Evolutionary conservation across 2,329 filamentous ascomycete genomes (phyloP).

Genomic region (Magnaporthales sp.): DNA sequence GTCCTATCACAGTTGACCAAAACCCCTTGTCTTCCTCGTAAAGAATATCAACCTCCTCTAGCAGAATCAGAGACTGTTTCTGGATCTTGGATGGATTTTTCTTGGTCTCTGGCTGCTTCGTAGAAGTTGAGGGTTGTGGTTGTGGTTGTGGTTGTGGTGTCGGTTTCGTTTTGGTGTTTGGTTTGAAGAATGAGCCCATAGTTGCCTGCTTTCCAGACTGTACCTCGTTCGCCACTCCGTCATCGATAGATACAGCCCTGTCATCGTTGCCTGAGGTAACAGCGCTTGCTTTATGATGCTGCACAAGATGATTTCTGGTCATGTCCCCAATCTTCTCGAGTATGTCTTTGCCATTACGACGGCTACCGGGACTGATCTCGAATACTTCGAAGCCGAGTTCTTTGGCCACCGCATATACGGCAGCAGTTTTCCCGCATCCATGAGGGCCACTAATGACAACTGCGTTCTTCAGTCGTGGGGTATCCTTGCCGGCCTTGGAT

Average conservation of each 20-base stretch:
- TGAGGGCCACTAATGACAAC: constrained; percentile 84
- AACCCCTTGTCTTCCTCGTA: constrained; percentile 96
- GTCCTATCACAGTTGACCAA: constrained; percentile 70
- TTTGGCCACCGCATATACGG: constrained; percentile 83
- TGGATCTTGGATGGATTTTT: constrained; percentile 43
- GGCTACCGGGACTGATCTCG: constrained; percentile 79
- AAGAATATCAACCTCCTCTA: constrained; percentile 89
- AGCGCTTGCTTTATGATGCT: constrained; percentile 30
- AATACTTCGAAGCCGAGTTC: constrained; percentile 92
- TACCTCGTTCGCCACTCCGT: constrained; percentile 46
- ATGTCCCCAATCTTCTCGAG: constrained; percentile 91
- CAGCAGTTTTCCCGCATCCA: constrained; percentile 88
- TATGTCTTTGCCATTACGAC: constrained; percentile 82
- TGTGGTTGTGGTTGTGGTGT: constrained; percentile 14
- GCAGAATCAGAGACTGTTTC: constrained; percentile 86
- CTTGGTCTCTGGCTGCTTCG: constrained; percentile 20
- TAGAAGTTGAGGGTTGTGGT: constrained; percentile 15
- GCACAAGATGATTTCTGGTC: constrained; percentile 88
- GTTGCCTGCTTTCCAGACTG: constrained; percentile 66
- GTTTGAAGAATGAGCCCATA: constrained; percentile 74
- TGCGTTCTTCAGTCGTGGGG: constrained; percentile 55
- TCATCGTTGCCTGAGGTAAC: constrained; percentile 17
- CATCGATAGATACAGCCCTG: constrained; percentile 23
- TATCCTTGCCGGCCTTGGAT: constrained; percentile 28
- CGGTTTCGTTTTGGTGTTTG: constrained; percentile 18